These are phyloP conservation scores for Aspergillus neoniger DNA, from an alignment of 2,329 filamentous ascomycete species.

Conservation along the genomic window DNA sequence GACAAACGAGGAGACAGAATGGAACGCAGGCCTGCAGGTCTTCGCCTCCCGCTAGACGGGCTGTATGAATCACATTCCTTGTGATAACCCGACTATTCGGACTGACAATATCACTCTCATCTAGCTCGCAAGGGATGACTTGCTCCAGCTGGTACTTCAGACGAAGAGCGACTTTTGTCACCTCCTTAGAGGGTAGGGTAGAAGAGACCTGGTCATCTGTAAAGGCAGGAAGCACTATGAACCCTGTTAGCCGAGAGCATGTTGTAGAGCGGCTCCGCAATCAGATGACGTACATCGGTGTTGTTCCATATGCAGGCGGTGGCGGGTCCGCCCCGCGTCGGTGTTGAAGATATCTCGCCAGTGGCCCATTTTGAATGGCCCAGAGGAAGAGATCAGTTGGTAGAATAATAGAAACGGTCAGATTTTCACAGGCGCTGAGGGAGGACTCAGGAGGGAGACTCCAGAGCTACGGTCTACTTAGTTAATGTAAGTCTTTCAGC, in stretches of 20 bases:
- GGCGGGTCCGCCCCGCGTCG: constrained; percentile 30
- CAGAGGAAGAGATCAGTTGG: neutral
- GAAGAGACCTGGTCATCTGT: constrained; percentile 51
- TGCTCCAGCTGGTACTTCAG: constrained; percentile 89
- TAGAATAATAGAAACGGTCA: neutral
- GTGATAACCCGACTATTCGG: constrained; percentile 88
- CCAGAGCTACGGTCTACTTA: neutral
- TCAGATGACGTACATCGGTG: constrained; percentile 43
- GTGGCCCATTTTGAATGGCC: constrained; percentile 35
- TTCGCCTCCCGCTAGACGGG: constrained; percentile 75
- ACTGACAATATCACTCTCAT: constrained; percentile 70
- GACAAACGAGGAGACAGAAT: constrained; percentile 74
- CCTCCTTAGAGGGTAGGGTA: constrained; percentile 72
- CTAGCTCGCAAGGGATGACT: constrained; percentile 86
- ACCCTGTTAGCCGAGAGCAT: constrained; percentile 15
- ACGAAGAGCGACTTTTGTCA: constrained; percentile 86
- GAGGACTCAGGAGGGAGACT: neutral
- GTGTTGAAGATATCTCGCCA: constrained; percentile 40
- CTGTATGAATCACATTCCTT: constrained; percentile 72
- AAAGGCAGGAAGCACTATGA: constrained; percentile 47
- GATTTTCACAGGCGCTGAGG: neutral
- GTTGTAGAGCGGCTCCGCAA: constrained; percentile 6
- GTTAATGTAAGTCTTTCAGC: neutral
- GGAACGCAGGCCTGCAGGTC: constrained; percentile 79
- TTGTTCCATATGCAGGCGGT: constrained; percentile 40